phyloP scores from a whole-genome alignment of 1,139 yeast species.

The Arxiozyma slooffiae region DNA sequence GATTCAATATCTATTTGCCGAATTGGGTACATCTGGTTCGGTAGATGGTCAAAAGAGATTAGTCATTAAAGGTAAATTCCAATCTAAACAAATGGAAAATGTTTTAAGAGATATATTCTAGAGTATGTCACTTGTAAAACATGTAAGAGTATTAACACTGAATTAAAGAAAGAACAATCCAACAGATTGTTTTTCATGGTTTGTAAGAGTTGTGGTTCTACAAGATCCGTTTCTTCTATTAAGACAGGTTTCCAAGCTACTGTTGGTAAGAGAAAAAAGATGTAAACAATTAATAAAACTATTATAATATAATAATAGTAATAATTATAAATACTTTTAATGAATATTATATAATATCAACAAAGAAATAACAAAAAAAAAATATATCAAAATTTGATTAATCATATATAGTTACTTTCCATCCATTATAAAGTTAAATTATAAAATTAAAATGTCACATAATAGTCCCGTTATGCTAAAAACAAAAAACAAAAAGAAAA shows the following conservation, averaged over 20 bases:
- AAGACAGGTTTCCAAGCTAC: conserved; percentile 99
- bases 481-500: too few species aligned
- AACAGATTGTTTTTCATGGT: conserved; percentile 96
- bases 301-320: conserved; percentile 3
- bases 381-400: too few species aligned
- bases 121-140: conserved; percentile 98
- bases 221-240: conserved; percentile 93
- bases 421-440: too few species aligned
- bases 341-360: neutral
- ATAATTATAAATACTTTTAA: conserved; percentile 1
- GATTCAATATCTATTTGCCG: conserved; percentile 93
- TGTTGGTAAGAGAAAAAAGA: conserved; percentile 37
- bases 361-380: too few species aligned
- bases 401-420: neutral
- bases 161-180: conserved; percentile 85
- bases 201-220: conserved; percentile 96
- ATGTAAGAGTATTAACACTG: conserved; percentile 95
- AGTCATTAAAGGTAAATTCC: conserved; percentile 95
- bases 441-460: neutral
- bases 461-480: neutral
- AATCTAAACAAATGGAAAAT: conserved; percentile 94
- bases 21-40: conserved; percentile 98
- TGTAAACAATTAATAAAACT: conserved; percentile 15
- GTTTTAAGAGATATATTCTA: conserved; percentile 90
- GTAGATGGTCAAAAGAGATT: conserved; percentile 96